Conservation (phyloP, 176 grass and related monocot genomes). For the Eremochloa ophiuroides region DNA sequence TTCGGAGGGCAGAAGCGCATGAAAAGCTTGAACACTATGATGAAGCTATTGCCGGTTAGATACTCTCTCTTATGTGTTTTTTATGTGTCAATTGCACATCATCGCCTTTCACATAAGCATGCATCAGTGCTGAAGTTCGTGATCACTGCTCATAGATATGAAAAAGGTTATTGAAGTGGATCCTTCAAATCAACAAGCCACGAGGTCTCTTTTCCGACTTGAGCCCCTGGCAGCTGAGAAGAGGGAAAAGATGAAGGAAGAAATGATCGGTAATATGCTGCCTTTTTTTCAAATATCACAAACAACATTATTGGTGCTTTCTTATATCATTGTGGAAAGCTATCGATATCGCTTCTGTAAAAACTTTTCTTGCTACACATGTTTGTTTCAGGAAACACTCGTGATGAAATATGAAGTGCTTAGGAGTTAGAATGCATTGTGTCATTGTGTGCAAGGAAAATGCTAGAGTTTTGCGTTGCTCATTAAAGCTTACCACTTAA, state of each 20-base stretch:
- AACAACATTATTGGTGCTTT: background rate
- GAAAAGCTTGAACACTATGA: constrained; percentile 97
- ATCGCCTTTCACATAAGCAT: background rate
- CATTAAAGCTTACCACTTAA: background rate
- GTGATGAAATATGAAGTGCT: background rate
- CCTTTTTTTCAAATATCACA: background rate
- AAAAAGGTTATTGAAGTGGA: constrained; percentile 77
- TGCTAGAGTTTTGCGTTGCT: background rate
- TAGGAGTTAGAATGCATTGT: background rate
- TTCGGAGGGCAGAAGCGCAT: constrained; percentile 88
- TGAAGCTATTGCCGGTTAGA: constrained; percentile 86
- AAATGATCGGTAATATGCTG: constrained; percentile 76
- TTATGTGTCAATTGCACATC: background rate
- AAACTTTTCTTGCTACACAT: background rate
- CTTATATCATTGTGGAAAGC: background rate
- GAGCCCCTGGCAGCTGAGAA: constrained; percentile 90
- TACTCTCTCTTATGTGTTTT: constrained; percentile 4
- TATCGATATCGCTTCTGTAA: background rate
- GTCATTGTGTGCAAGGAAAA: background rate
- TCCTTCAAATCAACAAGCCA: constrained; percentile 87
- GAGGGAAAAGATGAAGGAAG: constrained; percentile 97
- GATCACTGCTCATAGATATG: constrained; percentile 57
- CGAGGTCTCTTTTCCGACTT: constrained; percentile 54
- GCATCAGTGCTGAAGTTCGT: background rate
- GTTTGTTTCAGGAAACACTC: background rate